A percentile compares a stretch with the other conserved stretches of the same genome.
These are phyloP conservation scores for Paraurostyla sp. DNA, from an alignment of 73 alveolate genomes.

Conservation along the genomic window DNA sequence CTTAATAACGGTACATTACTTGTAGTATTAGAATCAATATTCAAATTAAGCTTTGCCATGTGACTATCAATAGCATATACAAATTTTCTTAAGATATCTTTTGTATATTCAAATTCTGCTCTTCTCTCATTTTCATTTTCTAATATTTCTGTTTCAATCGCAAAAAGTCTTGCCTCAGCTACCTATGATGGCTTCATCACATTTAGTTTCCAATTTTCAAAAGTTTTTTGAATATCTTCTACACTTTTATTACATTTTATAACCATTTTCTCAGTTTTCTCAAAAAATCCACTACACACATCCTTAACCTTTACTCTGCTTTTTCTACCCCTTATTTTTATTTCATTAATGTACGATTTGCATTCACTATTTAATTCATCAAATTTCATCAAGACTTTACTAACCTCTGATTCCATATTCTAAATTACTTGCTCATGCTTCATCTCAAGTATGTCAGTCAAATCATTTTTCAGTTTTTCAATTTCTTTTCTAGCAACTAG, in stretches of 20 bases:
- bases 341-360: background rate
- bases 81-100: background rate
- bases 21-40: background rate
- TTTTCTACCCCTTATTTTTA: background rate
- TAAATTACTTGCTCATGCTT: slow-evolving; percentile 11
- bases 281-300: slow-evolving; percentile 43
- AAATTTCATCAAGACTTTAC: background rate
- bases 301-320: slow-evolving; percentile 46
- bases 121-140: slow-evolving; percentile 65
- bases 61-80: slow-evolving; percentile 2
- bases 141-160: slow-evolving; percentile 59
- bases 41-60: background rate
- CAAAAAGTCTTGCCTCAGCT: slow-evolving; percentile 67
- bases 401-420: background rate
- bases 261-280: slow-evolving; percentile 3
- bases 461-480: background rate
- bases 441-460: background rate
- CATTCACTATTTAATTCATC: background rate
- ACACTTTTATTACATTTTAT: background rate
- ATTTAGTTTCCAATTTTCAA: slow-evolving; percentile 66
- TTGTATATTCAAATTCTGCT: background rate
- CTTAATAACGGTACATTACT: background rate
- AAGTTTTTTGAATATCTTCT: slow-evolving; percentile 38
- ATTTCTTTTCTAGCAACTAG: slow-evolving; percentile 10
- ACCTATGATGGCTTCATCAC: slow-evolving; percentile 71